These are phyloP conservation scores for Hanseniaspora guilliermondii DNA, from an alignment of 805 yeast species.

Conservation along the genomic window DNA sequence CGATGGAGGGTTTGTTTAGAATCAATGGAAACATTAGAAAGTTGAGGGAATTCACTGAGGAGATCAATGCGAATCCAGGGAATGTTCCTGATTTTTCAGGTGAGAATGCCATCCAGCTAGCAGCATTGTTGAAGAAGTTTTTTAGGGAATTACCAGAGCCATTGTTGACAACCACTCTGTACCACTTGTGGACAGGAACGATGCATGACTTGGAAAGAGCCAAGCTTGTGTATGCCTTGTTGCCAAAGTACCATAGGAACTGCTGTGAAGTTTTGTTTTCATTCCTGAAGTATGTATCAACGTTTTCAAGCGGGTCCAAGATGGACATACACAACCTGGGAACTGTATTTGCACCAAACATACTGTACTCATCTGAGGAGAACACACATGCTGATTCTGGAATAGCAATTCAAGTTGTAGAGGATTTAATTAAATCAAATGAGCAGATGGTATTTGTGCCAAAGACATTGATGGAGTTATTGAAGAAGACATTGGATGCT, in stretches of 20 bases:
- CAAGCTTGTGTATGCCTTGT: slow-evolving; percentile 45
- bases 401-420: slow-evolving; percentile 81
- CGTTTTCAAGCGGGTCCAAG: slow-evolving; percentile 87
- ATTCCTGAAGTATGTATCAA: slow-evolving; percentile 89
- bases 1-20: slow-evolving; percentile 91
- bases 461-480: slow-evolving; percentile 40
- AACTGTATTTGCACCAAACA: slow-evolving; percentile 89
- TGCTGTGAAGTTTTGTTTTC: slow-evolving; percentile 72
- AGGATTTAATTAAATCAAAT: slow-evolving; percentile 66
- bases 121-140: slow-evolving; percentile 85
- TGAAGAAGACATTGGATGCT: slow-evolving; percentile 26
- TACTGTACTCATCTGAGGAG: slow-evolving; percentile 36
- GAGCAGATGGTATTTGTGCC: slow-evolving; percentile 75
- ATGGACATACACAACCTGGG: slow-evolving; percentile 95
- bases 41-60: slow-evolving; percentile 57
- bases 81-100: slow-evolving; percentile 54
- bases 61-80: slow-evolving; percentile 61
- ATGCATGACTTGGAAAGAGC: slow-evolving; percentile 39
- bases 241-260: slow-evolving; percentile 74
- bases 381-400: slow-evolving; percentile 37
- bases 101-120: slow-evolving; percentile 82
- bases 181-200: slow-evolving; percentile 65
- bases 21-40: slow-evolving; percentile 89
- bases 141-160: slow-evolving; percentile 89
- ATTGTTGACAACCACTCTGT: slow-evolving; percentile 59